Conservation (phyloP, 2,329 filamentous ascomycete species). For the Pseudocercospora pini-densiflorae region DNA sequence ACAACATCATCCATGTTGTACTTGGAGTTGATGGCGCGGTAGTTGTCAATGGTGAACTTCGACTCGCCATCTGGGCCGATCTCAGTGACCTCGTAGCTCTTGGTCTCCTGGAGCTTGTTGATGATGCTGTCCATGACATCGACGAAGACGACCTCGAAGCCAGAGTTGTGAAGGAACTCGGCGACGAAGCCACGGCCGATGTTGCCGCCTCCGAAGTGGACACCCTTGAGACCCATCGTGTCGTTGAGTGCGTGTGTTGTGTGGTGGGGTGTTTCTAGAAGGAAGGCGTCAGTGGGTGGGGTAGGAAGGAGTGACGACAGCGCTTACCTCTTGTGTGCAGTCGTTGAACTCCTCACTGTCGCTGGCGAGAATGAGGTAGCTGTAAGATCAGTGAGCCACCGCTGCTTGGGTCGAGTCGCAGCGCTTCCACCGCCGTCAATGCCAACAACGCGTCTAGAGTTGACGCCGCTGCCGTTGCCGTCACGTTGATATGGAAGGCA, state of each 20-base stretch:
- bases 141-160: conserved; percentile 94
- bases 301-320: background rate
- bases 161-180: conserved; percentile 91
- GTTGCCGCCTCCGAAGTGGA: conserved; percentile 60
- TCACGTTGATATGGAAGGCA: background rate
- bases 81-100: conserved; percentile 89
- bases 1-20: conserved; percentile 80
- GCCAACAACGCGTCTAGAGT: background rate
- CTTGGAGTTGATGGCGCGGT: conserved; percentile 95
- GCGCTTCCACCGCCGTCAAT: background rate
- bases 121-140: conserved; percentile 90
- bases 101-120: conserved; percentile 72
- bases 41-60: conserved; percentile 86
- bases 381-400: background rate
- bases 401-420: background rate
- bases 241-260: conserved; percentile 25
- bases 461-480: conserved; percentile 9
- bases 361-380: background rate
- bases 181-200: conserved; percentile 74
- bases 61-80: conserved; percentile 83
- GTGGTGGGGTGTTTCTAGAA: conserved; percentile 9
- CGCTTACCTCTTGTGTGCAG: conserved; percentile 9
- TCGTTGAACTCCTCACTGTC: background rate
- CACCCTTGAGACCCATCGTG: conserved; percentile 49
- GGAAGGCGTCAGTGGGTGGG: conserved; percentile 6